Percentiles rank a stretch among this genome's conserved stretches.
Conservation (phyloP, 441 rosid genomes). For the Syzygium malaccense region DNA sequence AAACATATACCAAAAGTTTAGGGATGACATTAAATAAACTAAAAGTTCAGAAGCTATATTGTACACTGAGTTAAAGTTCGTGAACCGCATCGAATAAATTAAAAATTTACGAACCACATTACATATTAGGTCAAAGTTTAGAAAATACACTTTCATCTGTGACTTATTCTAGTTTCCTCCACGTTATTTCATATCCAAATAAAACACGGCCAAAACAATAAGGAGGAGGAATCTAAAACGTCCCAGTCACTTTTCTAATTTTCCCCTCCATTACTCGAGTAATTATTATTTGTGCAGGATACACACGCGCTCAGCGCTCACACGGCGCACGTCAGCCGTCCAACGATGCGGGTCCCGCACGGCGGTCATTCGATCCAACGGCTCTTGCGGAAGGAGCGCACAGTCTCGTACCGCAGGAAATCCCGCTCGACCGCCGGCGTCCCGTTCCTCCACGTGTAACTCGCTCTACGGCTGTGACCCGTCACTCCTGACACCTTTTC, state of each 20-base stretch:
- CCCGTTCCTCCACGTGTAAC: neutral
- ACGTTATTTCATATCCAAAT: neutral
- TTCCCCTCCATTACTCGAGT: neutral
- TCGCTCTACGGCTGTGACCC: neutral
- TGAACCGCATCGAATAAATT: too few relatives aligned
- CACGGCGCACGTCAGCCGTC: neutral
- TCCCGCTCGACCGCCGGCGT: neutral
- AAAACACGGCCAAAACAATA: neutral
- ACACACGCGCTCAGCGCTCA: neutral
- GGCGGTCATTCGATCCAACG: neutral
- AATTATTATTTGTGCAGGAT: neutral
- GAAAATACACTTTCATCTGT: neutral
- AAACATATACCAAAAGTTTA: too few relatives aligned
- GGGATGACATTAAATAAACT: too few relatives aligned
- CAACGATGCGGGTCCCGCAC: neutral
- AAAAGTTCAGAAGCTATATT: accelerated
- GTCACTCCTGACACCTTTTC: neutral
- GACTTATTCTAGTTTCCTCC: neutral
- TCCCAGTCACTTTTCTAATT: neutral
- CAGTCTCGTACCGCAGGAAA: neutral
- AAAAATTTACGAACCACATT: accelerated
- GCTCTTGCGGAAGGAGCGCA: neutral
- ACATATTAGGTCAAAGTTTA: too few relatives aligned
- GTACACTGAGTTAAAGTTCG: too few relatives aligned
- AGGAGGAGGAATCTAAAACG: neutral